Evolutionary conservation across 1,284 basidiomycete species (phyloP).

Genomic region (Schizophyllum amplum): DNA sequence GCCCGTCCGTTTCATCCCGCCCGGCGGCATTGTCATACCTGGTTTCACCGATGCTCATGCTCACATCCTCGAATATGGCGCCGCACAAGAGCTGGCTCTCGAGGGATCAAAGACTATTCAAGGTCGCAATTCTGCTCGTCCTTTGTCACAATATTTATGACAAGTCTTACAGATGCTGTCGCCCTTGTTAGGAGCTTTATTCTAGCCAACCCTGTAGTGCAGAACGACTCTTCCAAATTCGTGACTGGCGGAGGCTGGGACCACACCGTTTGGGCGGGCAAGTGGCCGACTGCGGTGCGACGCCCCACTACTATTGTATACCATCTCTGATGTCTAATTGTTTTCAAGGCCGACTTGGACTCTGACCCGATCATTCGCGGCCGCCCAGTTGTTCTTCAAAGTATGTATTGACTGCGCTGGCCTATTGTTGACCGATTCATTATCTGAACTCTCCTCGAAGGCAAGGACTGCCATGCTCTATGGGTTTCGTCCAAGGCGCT

Average conservation of each 20-base stretch:
- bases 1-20: conserved; percentile 40
- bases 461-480: conserved; percentile 81
- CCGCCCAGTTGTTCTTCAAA: conserved; percentile 66
- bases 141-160: not conserved
- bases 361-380: conserved; percentile 57
- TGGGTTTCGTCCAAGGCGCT: conserved; percentile 74
- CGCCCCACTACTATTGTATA: not conserved
- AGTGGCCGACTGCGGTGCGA: conserved; percentile 74
- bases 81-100: conserved; percentile 54
- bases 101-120: conserved; percentile 52
- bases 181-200: conserved; percentile 60
- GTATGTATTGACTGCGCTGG: conserved; percentile 20
- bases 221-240: conserved; percentile 49
- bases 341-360: conserved; percentile 61
- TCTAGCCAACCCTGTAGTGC: conserved; percentile 43
- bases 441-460: too few species aligned
- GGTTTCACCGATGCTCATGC: conserved; percentile 77
- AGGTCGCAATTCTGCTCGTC: conserved; percentile 31
- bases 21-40: conserved; percentile 54
- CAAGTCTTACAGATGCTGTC: conserved; percentile 45
- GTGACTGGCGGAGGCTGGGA: conserved; percentile 89
- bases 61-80: conserved; percentile 73
- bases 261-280: conserved; percentile 69
- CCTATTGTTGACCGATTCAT: too few species aligned
- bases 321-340: conserved; percentile 1